Conservation (phyloP, 176 grass and related monocot genomes). For the Neostapfia colusana region DNA sequence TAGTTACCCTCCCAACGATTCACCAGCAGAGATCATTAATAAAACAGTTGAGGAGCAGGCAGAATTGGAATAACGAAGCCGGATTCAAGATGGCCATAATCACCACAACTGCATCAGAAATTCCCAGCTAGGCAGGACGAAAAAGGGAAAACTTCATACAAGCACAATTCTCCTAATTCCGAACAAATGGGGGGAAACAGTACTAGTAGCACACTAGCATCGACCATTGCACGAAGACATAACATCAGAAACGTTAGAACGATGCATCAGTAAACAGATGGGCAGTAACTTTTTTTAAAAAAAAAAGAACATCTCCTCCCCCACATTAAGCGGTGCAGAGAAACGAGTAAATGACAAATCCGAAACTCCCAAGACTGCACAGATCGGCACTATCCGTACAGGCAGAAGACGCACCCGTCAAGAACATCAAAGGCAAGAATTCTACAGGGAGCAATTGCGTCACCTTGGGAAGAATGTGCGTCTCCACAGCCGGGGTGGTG, state of each 20-base stretch:
- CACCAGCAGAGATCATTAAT: slow-evolving; percentile 22
- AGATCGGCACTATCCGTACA: not conserved
- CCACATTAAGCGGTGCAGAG: not conserved
- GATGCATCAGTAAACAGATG: not conserved
- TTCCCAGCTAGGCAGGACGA: slow-evolving; percentile 2
- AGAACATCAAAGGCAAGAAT: not conserved
- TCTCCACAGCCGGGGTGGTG: slow-evolving; percentile 62
- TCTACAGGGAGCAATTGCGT: slow-evolving; percentile 1
- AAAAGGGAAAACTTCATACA: not conserved
- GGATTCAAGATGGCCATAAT: slow-evolving; percentile 21
- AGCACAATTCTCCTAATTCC: not conserved
- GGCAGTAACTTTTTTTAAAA: not conserved
- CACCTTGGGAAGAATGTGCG: slow-evolving; percentile 71
- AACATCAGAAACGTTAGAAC: slow-evolving; percentile 17
- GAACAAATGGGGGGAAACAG: not conserved
- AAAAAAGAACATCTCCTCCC: no score
- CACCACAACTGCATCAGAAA: slow-evolving; percentile 1
- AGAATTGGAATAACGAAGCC: slow-evolving; percentile 24
- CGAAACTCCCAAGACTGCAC: slow-evolving; percentile 10
- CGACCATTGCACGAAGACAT: not conserved
- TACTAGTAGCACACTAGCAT: not conserved
- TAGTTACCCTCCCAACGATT: not conserved
- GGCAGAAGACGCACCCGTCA: not conserved
- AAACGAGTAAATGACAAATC: slow-evolving; percentile 28
- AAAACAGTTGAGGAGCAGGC: slow-evolving; percentile 24